phyloP scores from a whole-genome alignment of 176 grass and related monocot genomes.

The Chrysopogon serrulatus region DNA sequence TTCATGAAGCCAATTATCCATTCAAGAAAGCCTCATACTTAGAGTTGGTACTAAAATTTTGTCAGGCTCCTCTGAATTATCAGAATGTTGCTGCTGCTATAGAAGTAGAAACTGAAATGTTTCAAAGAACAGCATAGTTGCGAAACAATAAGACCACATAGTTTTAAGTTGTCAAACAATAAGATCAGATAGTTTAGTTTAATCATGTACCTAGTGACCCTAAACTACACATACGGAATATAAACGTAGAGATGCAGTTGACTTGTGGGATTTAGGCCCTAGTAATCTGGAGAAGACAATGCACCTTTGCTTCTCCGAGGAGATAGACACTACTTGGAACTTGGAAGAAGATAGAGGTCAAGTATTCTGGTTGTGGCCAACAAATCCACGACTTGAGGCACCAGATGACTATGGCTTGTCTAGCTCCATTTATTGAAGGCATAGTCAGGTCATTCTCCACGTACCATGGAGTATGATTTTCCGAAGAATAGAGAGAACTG shows the following conservation, averaged over 20 bases:
- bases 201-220: not conserved
- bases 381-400: not conserved
- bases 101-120: not conserved
- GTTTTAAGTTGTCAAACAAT: not conserved
- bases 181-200: not conserved
- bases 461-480: not conserved
- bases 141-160: not conserved
- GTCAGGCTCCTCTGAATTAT: not conserved
- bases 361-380: not conserved
- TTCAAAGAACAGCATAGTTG: not conserved
- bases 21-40: not conserved
- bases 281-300: not conserved
- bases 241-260: not conserved
- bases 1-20: not conserved
- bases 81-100: not conserved
- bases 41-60: not conserved
- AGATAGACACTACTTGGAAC: not conserved
- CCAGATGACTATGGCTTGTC: not conserved
- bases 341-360: not conserved
- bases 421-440: not conserved
- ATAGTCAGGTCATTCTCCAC: not conserved
- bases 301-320: constrained; percentile 22
- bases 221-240: not conserved
- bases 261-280: not conserved
- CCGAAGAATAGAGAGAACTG: not conserved